Base-by-base conservation (phyloP, 345 rosid genomes). In the Eucalyptus pauciflora region DNA sequence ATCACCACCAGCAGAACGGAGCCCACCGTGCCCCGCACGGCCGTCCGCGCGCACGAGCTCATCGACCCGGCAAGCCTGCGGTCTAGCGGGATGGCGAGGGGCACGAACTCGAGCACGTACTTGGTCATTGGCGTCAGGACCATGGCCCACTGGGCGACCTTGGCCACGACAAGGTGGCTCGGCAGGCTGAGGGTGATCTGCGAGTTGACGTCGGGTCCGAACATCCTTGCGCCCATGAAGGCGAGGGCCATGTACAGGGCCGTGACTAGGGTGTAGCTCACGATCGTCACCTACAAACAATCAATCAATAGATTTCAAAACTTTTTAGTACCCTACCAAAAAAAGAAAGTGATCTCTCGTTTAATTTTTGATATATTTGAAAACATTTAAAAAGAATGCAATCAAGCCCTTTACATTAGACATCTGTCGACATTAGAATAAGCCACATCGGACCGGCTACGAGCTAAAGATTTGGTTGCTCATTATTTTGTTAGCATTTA, bases 71-170 rank as follows among this genome's bases (percentile, higher is more conserved):
- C 94, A 51, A 96, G 96, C 58, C 86, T 89, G 41, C 81, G 93
- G 87, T 96, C 95, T 3, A 95, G 91, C 89, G 95, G 96, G 91
- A 96, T 94, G 41, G 99, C 96, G 31, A 96, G 89, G n/a, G 99
- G 97, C 13, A 93, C 93, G 14, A 95, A 96, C 91, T 95, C 95
- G 4, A 96, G 94, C 3, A 95, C 97, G 45, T 96, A 97, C 87
- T 97, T 96, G 81, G 99, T 95, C 96, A 96, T 93, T 43, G 98
- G 99, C 8, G 97, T 95, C 22, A 96, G 87, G 45, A 95, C 97
- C 10, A 96, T 93, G 71, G 97, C 96, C 99, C 97, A 96, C 17
- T 96, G 86, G n/a, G 97, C 97, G 48, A 96, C 91, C 92, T 94
- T 96, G 48, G 99, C 93, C 49, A 93, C 43, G 50, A 94, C 41